phyloP scores from a whole-genome alignment of 306 rosid species.

The Rubus idaeus region DNA sequence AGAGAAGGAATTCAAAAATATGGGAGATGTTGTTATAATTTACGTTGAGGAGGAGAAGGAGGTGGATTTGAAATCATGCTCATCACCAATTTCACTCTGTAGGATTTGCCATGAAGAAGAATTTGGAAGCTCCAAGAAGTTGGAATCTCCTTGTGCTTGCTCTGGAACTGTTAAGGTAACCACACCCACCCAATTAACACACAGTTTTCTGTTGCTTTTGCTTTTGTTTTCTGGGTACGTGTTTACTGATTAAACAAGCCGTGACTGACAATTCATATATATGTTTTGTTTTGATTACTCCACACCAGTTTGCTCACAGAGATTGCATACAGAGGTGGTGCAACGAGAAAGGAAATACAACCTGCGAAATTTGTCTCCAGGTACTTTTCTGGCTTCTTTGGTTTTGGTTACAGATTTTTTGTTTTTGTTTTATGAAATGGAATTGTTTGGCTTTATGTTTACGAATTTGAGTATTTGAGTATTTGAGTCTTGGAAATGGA shows the following conservation, averaged over 20 bases:
- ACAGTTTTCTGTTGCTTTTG: neutral
- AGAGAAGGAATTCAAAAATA: slow-evolving; percentile 22
- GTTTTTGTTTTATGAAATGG: neutral
- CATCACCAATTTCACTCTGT: slow-evolving; percentile 48
- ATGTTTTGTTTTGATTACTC: neutral
- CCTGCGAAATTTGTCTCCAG: slow-evolving; percentile 95
- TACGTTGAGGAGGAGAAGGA: slow-evolving; percentile 64
- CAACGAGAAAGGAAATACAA: slow-evolving; percentile 79
- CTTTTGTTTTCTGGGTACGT: neutral
- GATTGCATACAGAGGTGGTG: slow-evolving; percentile 99
- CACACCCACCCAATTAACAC: neutral
- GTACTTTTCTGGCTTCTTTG: slow-evolving; percentile 28
- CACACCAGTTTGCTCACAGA: slow-evolving; percentile 86
- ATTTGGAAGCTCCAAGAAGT: slow-evolving; percentile 49
- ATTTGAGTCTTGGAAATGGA: slow-evolving; percentile 10
- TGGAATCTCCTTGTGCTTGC: slow-evolving; percentile 97
- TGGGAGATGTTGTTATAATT: slow-evolving; percentile 66
- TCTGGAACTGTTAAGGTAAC: slow-evolving; percentile 90
- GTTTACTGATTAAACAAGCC: neutral
- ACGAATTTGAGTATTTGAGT: too few relatives aligned
- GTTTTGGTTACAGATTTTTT: neutral
- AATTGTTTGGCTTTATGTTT: slow-evolving; percentile 14
- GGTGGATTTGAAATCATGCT: slow-evolving; percentile 41
- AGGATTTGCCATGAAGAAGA: slow-evolving; percentile 96
- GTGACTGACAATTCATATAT: neutral